Conservation (phyloP, 495 filamentous ascomycete genomes). For the Annulohypoxylon nitens region DNA sequence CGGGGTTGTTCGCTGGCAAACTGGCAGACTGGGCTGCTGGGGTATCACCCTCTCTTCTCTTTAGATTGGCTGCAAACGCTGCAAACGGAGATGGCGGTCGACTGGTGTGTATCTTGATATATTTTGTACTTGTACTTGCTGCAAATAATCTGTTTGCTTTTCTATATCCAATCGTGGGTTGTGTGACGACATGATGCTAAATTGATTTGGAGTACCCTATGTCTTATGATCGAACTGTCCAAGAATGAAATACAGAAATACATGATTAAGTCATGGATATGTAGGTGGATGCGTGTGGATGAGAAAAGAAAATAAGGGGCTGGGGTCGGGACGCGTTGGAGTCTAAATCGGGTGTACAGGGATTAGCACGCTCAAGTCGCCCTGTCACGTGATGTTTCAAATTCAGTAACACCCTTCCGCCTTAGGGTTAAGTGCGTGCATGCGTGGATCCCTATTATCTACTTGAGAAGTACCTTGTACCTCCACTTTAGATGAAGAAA, state of each 20-base stretch:
- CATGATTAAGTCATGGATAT: background rate
- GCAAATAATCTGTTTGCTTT: background rate
- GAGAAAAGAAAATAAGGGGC: slow-evolving; percentile 38
- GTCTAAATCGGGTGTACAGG: slow-evolving; percentile 20
- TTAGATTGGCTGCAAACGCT: background rate
- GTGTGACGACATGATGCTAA: slow-evolving; percentile 3
- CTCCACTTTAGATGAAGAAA: background rate
- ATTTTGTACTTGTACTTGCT: slow-evolving; percentile 10
- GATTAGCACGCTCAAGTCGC: slow-evolving; percentile 46
- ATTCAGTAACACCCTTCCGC: slow-evolving; percentile 20
- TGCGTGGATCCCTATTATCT: background rate
- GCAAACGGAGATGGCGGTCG: background rate
- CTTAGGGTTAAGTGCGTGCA: slow-evolving; percentile 38
- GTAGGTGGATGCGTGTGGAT: background rate
- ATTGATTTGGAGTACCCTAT: background rate
- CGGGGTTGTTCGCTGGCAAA: background rate
- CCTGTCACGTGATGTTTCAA: slow-evolving; percentile 52
- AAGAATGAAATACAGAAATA: background rate
- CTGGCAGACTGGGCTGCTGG: background rate
- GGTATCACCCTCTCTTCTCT: background rate
- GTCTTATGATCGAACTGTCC: background rate
- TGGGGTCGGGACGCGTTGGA: slow-evolving; percentile 37
- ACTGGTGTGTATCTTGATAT: background rate
- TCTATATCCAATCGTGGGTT: background rate
- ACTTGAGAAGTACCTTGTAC: background rate